Percentiles rank a stretch among this genome's conserved stretches.
Conservation (phyloP, 2,329 filamentous ascomycete genomes). For the Aplosporella prunicola region DNA sequence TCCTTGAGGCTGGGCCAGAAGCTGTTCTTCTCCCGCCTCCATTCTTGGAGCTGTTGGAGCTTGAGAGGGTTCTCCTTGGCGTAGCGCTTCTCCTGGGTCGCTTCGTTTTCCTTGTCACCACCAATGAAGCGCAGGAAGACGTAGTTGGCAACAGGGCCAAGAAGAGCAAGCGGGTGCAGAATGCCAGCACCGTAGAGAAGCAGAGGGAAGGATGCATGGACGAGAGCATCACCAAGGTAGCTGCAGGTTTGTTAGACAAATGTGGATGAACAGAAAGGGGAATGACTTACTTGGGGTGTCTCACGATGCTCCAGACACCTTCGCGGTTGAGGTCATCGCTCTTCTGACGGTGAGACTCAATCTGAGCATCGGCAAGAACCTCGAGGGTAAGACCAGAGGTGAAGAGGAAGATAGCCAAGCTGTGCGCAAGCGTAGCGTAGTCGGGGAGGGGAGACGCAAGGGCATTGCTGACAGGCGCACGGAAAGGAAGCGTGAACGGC, state of each 20-base stretch:
- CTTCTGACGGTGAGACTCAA: constrained; percentile 39
- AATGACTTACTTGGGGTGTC: constrained; percentile 50
- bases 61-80: constrained; percentile 42
- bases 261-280: background rate
- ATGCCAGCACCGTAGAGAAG: constrained; percentile 47
- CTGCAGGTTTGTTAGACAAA: constrained; percentile 25
- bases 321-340: constrained; percentile 39
- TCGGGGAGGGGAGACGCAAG: constrained; percentile 13
- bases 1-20: constrained; percentile 49
- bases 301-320: constrained; percentile 53
- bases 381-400: constrained; percentile 48
- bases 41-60: constrained; percentile 44
- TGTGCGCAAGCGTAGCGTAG: constrained; percentile 28
- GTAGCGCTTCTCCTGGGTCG: constrained; percentile 44
- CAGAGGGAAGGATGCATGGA: constrained; percentile 51
- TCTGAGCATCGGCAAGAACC: constrained; percentile 47
- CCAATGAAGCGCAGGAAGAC: constrained; percentile 48
- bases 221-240: constrained; percentile 52
- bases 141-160: constrained; percentile 51
- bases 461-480: constrained; percentile 21
- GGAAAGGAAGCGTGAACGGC: constrained; percentile 48
- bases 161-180: constrained; percentile 45
- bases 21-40: constrained; percentile 46
- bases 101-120: constrained; percentile 48
- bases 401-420: constrained; percentile 46